Evolutionary conservation across 495 filamentous ascomycete genomes (phyloP), one percentile per base, ranked within the genome.

Genomic region (Trichoderma orchidacearum): DNA sequence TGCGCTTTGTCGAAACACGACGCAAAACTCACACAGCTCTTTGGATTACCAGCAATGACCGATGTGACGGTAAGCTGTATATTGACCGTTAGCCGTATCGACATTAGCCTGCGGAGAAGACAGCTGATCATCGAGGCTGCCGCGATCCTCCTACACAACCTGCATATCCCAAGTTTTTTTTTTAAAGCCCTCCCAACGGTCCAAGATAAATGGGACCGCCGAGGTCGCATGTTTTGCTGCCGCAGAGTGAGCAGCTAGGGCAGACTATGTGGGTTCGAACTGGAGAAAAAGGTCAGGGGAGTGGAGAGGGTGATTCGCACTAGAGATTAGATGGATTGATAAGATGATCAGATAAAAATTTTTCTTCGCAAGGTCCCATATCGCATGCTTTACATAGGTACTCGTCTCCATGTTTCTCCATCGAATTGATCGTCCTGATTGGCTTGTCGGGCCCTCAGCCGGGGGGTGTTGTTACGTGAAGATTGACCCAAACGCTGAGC

Each of bases 261-360:
- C 41, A 13, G 21, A 48, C 41, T 48, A 48, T 17, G 41, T 48
- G 41, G 41, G 41, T 48, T n/a, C 23, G 41, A 48, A 48, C 21
- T 48, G 41, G 21, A 48, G 13, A 48, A 9, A 48, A 48, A 25
- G 18, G 21, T 23, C 23, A 23, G 41, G 41, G n/a, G 23, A 23
- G 41, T 48, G 41, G 41, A 48, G 41, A 25, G 41, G n/a, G 27
- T 11, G 41, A 48, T 48, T 18, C 41, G 21, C 41, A 23, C 41
- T 48, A 48, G 41, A 48, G 41, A 48, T 48, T 48, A 48, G 41
- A 48, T 48, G 41, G 41, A 48, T 48, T 48, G 41, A 48, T 48
- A 48, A 48, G 41, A 48, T 48, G 41, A 48, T 48, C 41, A 48
- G 41, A 48, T 48, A 48, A 48, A 48, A 48, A 17, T 13, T 48